phyloP scores from a whole-genome alignment of 192 early-diverging fungal genomes.

The Obelidium mucronatum region DNA sequence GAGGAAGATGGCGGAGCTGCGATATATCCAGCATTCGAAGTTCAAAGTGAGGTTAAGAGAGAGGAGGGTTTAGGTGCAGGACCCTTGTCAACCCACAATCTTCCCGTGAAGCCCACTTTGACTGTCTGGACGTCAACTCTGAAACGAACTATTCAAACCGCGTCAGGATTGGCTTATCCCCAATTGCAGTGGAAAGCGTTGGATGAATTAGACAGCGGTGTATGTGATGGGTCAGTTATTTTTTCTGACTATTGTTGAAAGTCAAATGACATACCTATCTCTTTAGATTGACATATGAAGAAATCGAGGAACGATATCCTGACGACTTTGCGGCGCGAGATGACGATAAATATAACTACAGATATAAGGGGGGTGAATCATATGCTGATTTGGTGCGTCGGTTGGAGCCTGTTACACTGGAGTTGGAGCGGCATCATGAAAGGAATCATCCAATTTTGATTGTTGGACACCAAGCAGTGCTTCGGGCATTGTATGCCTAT shows the following conservation, averaged over 20 bases:
- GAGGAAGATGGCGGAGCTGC: constrained; percentile 37
- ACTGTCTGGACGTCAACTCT: constrained; percentile 96
- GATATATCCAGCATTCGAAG: constrained; percentile 29
- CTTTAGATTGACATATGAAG: constrained; percentile 98
- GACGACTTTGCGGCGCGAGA: constrained; percentile 95
- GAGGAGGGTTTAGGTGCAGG: not conserved
- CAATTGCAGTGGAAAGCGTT: constrained; percentile 97
- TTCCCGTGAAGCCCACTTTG: constrained; percentile 41
- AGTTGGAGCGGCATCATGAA: constrained; percentile 90
- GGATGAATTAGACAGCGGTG: constrained; percentile 96
- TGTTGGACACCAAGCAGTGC: constrained; percentile 96
- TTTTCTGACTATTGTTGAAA: constrained; percentile 96
- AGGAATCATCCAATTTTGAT: constrained; percentile 86
- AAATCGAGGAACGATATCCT: constrained; percentile 93
- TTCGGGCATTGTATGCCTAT: constrained; percentile 98
- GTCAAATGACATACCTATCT: constrained; percentile 94
- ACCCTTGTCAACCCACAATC: too few relatives aligned
- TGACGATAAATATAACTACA: constrained; percentile 89
- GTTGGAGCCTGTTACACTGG: constrained; percentile 99
- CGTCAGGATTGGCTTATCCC: constrained; percentile 77
- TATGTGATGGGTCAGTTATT: constrained; percentile 89
- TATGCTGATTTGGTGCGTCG: constrained; percentile 96
- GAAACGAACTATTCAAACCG: constrained; percentile 92
- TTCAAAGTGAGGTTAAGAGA: not conserved
- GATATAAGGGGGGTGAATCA: constrained; percentile 72